Evolutionary conservation across 2,329 filamentous ascomycete genomes (phyloP).

Genomic region (Stagonosporopsis cucurbitacearum): DNA sequence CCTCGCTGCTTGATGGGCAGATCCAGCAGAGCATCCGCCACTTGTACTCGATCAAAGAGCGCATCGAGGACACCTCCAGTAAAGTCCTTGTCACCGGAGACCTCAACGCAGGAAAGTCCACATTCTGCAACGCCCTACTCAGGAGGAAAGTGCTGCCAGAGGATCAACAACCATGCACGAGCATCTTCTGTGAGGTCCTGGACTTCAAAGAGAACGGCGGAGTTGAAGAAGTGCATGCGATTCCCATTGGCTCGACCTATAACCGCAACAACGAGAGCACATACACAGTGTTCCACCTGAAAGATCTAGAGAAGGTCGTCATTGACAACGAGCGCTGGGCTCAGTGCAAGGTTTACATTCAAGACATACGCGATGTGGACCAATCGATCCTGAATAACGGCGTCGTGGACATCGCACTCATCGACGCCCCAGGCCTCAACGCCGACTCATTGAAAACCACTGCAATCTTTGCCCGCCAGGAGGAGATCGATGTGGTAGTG

Average conservation of each 20-base stretch:
- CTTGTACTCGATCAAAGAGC: slow-evolving; percentile 81
- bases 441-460: slow-evolving; percentile 97
- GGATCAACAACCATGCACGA: slow-evolving; percentile 97
- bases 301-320: slow-evolving; percentile 86
- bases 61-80: slow-evolving; percentile 96
- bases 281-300: slow-evolving; percentile 83
- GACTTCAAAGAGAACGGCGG: slow-evolving; percentile 90
- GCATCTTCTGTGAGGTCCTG: slow-evolving; percentile 96
- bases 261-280: slow-evolving; percentile 91
- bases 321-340: slow-evolving; percentile 86
- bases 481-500: slow-evolving; percentile 98
- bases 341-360: slow-evolving; percentile 97
- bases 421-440: slow-evolving; percentile 95
- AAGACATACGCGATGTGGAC: slow-evolving; percentile 85
- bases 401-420: slow-evolving; percentile 95
- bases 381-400: slow-evolving; percentile 96
- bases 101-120: slow-evolving; percentile 96
- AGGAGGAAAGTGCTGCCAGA: slow-evolving; percentile 92
- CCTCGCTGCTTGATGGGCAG: slow-evolving; percentile 88
- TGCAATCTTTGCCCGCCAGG: slow-evolving; percentile 93
- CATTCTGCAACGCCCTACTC: slow-evolving; percentile 96
- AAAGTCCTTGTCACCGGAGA: slow-evolving; percentile 97
- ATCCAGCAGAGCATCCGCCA: slow-evolving; percentile 94
- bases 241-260: slow-evolving; percentile 81
- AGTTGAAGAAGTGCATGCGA: slow-evolving; percentile 92